Base-by-base conservation (phyloP, 163 green algal genomes). In the Scenedesmus sp. region DNA sequence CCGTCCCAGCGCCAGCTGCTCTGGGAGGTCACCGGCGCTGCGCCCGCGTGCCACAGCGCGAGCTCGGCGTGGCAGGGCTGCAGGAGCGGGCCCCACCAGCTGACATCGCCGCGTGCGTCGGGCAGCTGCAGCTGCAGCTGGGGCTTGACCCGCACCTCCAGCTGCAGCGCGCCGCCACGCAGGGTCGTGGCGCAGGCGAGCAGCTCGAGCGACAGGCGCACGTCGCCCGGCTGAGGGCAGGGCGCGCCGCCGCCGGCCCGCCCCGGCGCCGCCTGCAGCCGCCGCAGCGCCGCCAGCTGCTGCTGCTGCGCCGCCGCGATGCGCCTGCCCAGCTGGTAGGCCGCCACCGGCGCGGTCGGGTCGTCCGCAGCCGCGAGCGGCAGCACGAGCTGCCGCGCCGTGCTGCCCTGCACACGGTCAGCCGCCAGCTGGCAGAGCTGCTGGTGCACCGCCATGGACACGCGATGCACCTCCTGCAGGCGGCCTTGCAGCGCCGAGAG, bases 361-460 rank as follows among this genome's bases (percentile, higher is more conserved):
- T 65, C 34, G 56, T 15, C 39, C 26, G 56, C 29, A 10, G 34
- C n/a, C 3, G 20, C 20, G 11, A 65, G n/a, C 5, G 51, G 36
- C 36, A 54, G 34, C 34, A n/a, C 50, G 67, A 65, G 54, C 67
- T 76, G 67, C 33, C 51, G 17, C 14, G 51, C 51, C 1, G 10
- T 76, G 51, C 67, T 76, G 67, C 42, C 34, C n/a, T 76, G 67
- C 33, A 76, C 24, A 29, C 48, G 39, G n/a, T 76, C 67, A 28
- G 51, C 67, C 53, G 67, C 51, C 24, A 76, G 51, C 34, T 76
- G 67, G 51, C 67, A 76, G 20, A 76, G 51, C 50, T 76, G 51
- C 51, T 22, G 33, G 51, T 76, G 67, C 26, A 51, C 67, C 64
- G 51, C 34, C n/a, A 51, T 33, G 39, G 67, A 33, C 4, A 53